Percentiles rank a stretch among this genome's conserved stretches.
phyloP scores from a whole-genome alignment of 2,329 filamentous ascomycete species.

The Aureobasidium sp. region DNA sequence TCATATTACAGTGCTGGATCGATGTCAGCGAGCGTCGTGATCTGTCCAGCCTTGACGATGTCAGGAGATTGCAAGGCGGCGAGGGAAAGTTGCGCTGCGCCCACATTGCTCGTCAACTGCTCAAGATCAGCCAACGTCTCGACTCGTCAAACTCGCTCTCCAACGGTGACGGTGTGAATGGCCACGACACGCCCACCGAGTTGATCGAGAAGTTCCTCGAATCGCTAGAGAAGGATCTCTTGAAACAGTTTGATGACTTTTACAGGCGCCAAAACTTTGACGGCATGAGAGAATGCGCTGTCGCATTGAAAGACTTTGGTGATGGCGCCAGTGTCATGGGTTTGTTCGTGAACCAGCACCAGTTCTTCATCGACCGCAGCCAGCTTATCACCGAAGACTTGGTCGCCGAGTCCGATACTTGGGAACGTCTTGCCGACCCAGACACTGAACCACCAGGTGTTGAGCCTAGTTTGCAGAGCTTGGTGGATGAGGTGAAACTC shows the following conservation, averaged over 20 bases:
- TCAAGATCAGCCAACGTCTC: constrained; percentile 87
- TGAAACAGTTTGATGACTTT: constrained; percentile 96
- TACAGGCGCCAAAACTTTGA: constrained; percentile 93
- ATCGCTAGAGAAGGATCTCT: constrained; percentile 85
- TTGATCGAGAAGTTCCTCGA: constrained; percentile 96
- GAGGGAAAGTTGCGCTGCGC: constrained; percentile 93
- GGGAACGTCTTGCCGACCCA: constrained; percentile 90
- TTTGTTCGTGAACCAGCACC: constrained; percentile 95
- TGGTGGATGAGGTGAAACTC: constrained; percentile 89
- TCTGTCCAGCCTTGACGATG: constrained; percentile 78
- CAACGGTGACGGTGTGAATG: constrained; percentile 19
- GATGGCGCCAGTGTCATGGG: constrained; percentile 92
- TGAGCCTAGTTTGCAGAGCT: constrained; percentile 82
- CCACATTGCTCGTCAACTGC: constrained; percentile 84
- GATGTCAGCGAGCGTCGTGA: constrained; percentile 88
- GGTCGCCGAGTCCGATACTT: constrained; percentile 61
- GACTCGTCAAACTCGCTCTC: constrained; percentile 48
- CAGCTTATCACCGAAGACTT: constrained; percentile 87
- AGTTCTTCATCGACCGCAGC: constrained; percentile 96
- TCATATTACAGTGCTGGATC: constrained; percentile 93
- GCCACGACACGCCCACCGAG: constrained; percentile 45
- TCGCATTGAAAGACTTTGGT: constrained; percentile 91
- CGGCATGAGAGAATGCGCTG: constrained; percentile 95
- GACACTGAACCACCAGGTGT: constrained; percentile 87
- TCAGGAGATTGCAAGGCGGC: constrained; percentile 74